These are phyloP conservation scores for Hapsidospora chrysogenum DNA, from an alignment of 495 filamentous ascomycete species.

Conservation along the genomic window DNA sequence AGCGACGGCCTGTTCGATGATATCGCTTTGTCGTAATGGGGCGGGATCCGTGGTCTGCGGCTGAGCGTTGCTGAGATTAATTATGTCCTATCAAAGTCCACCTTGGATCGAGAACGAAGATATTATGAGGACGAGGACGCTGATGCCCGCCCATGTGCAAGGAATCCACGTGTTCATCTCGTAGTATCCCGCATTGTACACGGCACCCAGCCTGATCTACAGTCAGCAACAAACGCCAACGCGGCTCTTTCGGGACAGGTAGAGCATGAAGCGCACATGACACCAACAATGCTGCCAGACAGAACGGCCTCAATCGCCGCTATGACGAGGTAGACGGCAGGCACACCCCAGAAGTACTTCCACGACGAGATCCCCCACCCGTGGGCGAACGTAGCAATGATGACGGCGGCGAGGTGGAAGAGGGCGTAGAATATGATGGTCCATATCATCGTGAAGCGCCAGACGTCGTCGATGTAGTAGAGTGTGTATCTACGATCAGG, in stretches of 20 bases:
- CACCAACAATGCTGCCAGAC: constrained; percentile 76
- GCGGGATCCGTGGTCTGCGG: too few species aligned
- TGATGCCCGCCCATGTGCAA: constrained; percentile 85
- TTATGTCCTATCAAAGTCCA: constrained; percentile 68
- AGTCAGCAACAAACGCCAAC: constrained; percentile 8
- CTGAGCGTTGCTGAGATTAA: too few species aligned
- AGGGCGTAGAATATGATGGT: constrained; percentile 54
- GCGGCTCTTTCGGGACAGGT: constrained; percentile 16
- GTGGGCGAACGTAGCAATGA: constrained; percentile 59
- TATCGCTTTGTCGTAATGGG: neutral
- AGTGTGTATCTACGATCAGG: constrained; percentile 40
- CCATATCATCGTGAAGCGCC: constrained; percentile 87
- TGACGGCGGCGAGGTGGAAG: constrained; percentile 52
- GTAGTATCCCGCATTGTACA: constrained; percentile 79
- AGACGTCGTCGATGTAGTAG: constrained; percentile 66
- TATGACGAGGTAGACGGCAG: constrained; percentile 54
- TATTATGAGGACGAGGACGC: constrained; percentile 72
- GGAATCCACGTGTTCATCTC: constrained; percentile 96
- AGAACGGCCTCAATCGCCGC: constrained; percentile 69
- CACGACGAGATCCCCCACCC: constrained; percentile 36
- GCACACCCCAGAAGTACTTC: constrained; percentile 62
- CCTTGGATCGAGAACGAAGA: constrained; percentile 93
- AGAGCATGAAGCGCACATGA: too few species aligned
- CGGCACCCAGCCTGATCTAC: constrained; percentile 53
- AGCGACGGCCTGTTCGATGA: neutral